A percentile compares a stretch with the other conserved stretches of the same genome.
These are phyloP conservation scores for Coniferiporia weirii DNA, from an alignment of 1,284 basidiomycete genomes.

Conservation along the genomic window DNA sequence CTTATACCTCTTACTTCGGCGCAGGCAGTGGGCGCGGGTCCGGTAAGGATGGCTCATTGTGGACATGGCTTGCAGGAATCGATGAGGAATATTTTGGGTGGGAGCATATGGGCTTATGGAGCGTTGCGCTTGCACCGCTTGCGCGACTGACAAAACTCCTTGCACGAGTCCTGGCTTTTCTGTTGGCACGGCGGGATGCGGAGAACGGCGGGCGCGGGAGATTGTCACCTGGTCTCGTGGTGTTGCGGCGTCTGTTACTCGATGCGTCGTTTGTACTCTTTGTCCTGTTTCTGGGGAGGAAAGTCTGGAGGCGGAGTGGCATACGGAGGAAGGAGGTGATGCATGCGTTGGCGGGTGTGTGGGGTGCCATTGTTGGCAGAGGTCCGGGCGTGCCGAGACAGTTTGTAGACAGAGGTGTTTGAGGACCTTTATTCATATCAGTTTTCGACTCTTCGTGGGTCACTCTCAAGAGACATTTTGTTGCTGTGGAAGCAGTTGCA, in stretches of 20 bases:
- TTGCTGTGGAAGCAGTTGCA: not conserved
- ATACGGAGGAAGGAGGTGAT: conserved; percentile 62
- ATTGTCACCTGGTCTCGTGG: conserved; percentile 51
- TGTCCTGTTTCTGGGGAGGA: conserved; percentile 47
- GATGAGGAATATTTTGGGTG: conserved; percentile 36
- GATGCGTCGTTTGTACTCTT: conserved; percentile 68
- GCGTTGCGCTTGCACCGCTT: conserved; percentile 60
- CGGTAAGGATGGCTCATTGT: conserved; percentile 12
- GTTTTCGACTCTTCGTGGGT: not conserved
- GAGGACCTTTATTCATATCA: not conserved
- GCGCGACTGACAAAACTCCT: conserved; percentile 43
- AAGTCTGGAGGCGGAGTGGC: conserved; percentile 64
- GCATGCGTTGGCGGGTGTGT: conserved; percentile 56
- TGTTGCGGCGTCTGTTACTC: conserved; percentile 65
- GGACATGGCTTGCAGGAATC: conserved; percentile 38
- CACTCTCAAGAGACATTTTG: not conserved
- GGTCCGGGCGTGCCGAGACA: conserved; percentile 28
- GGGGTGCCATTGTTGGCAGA: conserved; percentile 65
- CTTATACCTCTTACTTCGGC: conserved; percentile 11
- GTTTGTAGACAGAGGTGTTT: conserved; percentile 50
- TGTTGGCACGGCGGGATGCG: conserved; percentile 43
- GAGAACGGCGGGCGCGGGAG: conserved; percentile 20
- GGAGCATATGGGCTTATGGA: conserved; percentile 78
- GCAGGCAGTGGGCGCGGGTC: conserved; percentile 13
- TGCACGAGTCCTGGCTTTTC: conserved; percentile 46